phyloP scores from a whole-genome alignment of 306 rosid species.

The Cajanus cajan region DNA sequence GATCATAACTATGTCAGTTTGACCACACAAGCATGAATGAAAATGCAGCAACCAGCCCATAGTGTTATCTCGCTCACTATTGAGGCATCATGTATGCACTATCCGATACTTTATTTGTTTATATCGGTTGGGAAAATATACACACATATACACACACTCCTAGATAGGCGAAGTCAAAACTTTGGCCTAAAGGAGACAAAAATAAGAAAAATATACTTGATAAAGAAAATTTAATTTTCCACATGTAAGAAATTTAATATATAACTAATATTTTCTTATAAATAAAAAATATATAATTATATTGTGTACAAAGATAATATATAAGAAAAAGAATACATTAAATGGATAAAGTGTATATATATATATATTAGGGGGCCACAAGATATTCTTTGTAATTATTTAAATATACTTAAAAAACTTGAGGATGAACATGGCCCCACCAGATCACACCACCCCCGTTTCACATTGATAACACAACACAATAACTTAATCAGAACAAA shows the following conservation, averaged over 20 bases:
- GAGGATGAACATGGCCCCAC: background rate
- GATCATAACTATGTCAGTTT: background rate
- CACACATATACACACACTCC: background rate
- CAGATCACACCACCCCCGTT: background rate
- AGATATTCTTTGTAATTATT: background rate
- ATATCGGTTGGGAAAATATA: background rate
- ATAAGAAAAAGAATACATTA: background rate
- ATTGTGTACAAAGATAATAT: background rate
- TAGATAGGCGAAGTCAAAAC: background rate
- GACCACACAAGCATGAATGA: background rate
- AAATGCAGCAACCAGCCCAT: conserved; percentile 17
- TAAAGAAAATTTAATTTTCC: background rate
- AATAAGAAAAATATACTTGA: background rate
- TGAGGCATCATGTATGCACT: background rate
- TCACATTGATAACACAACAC: background rate
- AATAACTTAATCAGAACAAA: conserved; percentile 13
- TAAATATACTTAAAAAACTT: background rate
- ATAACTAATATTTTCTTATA: background rate
- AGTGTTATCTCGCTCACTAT: background rate
- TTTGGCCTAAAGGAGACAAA: background rate
- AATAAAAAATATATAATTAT: background rate
- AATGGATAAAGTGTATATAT: background rate
- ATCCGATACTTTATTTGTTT: background rate
- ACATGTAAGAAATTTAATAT: background rate
- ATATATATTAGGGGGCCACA: background rate